A percentile compares a stretch with the other conserved stretches of the same genome.
Evolutionary conservation across 345 rosid genomes (phyloP).

Genomic region (Brassica incana): DNA sequence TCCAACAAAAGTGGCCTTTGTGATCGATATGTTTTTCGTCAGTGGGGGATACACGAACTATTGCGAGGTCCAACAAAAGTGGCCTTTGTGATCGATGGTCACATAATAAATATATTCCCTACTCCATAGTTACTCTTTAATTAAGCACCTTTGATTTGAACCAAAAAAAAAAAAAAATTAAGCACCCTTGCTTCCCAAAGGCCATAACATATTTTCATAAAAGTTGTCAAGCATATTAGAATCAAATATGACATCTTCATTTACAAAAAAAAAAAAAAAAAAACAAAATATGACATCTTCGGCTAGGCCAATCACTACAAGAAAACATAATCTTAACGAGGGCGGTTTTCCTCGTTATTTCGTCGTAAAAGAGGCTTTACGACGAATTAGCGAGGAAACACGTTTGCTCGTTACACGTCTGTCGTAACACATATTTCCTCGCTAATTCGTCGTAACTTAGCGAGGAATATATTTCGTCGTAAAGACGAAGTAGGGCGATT

Average conservation of each 20-base stretch:
- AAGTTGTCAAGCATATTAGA: neutral
- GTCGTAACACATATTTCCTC: too few species aligned
- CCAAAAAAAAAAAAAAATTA: neutral
- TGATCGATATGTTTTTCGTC: neutral
- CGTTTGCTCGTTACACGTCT: too few species aligned
- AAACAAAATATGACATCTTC: neutral
- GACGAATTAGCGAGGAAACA: too few species aligned
- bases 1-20: slow-evolving; percentile 5
- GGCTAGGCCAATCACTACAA: neutral
- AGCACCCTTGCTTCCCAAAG: neutral
- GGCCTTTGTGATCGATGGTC: neutral
- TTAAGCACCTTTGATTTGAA: neutral
- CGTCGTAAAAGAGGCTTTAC: too few species aligned
- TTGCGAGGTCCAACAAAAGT: slow-evolving; percentile 9
- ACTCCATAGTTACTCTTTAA: neutral
- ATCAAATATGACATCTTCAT: neutral
- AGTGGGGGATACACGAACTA: slow-evolving; percentile 5
- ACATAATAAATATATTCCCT: neutral
- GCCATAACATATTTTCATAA: neutral
- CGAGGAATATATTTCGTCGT: too few species aligned
- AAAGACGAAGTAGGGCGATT: too few species aligned
- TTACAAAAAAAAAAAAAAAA: neutral
- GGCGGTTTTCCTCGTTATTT: too few species aligned
- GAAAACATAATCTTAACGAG: too few species aligned
- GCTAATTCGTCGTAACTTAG: too few species aligned